phyloP scores from a whole-genome alignment of 2,329 filamentous ascomycete species.

The Aspergillus terreus region DNA sequence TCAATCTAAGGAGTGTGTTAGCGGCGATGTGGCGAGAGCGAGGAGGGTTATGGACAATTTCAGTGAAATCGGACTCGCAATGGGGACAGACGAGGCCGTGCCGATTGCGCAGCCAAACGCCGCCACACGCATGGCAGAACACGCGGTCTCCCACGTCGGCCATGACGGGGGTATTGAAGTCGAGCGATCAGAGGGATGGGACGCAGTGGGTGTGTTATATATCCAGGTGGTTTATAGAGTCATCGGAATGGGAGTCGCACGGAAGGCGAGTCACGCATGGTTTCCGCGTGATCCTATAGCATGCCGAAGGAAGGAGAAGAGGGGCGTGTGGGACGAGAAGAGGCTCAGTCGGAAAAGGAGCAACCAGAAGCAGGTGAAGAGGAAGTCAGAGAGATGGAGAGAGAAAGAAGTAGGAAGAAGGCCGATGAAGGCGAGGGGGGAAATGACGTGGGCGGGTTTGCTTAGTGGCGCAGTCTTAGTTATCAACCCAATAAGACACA shows the following conservation, averaged over 20 bases:
- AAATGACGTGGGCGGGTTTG: constrained; percentile 7
- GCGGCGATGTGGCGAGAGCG: constrained; percentile 1
- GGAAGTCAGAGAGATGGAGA: background rate
- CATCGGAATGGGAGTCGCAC: background rate
- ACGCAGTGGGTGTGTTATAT: background rate
- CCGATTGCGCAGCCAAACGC: constrained; percentile 75
- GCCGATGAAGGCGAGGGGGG: too few relatives aligned
- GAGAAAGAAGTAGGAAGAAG: background rate
- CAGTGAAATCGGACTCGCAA: constrained; percentile 75
- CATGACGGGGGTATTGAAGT: constrained; percentile 23
- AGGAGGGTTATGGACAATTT: constrained; percentile 65
- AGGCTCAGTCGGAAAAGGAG: background rate
- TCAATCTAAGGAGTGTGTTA: constrained; percentile 23
- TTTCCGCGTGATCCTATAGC: background rate
- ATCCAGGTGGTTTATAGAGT: background rate
- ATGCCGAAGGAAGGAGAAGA: background rate
- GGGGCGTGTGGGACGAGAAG: background rate
- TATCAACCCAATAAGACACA: too few relatives aligned
- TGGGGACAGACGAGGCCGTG: constrained; percentile 67
- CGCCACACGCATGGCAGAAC: constrained; percentile 76
- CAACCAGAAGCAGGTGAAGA: background rate
- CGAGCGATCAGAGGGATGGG: background rate
- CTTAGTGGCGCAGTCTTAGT: too few relatives aligned
- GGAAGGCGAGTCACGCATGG: constrained; percentile 2
- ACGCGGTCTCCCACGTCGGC: constrained; percentile 60